Conservation (phyloP, 2,329 filamentous ascomycete genomes). For the Byssothecium circinans region DNA sequence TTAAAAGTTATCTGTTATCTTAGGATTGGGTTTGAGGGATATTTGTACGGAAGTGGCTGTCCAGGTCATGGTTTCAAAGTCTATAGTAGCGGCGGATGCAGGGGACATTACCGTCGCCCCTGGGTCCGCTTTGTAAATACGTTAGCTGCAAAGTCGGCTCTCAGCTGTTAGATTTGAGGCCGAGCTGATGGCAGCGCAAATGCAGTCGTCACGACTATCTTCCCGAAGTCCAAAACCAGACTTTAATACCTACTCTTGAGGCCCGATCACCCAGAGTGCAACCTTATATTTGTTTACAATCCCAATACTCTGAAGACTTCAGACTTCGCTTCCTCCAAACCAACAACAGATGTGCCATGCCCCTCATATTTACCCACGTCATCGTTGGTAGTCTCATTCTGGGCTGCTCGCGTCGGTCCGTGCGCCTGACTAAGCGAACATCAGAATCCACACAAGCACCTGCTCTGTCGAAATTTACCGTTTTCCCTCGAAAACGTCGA, state of each 20-base stretch:
- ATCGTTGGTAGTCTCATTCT: neutral
- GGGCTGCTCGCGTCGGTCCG: slow-evolving; percentile 11
- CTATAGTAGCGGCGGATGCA: slow-evolving; percentile 6
- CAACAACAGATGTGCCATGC: too few relatives aligned
- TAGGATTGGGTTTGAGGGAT: neutral
- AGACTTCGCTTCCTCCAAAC: too few relatives aligned
- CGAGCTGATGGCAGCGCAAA: too few relatives aligned
- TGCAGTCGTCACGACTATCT: too few relatives aligned
- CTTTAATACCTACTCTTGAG: too few relatives aligned
- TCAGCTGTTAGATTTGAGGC: neutral
- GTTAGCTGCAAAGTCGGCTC: neutral
- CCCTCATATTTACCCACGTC: too few relatives aligned
- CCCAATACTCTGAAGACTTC: too few relatives aligned
- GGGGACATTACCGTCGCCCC: slow-evolving; percentile 2
- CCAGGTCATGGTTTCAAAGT: slow-evolving; percentile 1
- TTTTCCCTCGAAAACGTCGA: slow-evolving; percentile 18
- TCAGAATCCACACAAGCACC: slow-evolving; percentile 25
- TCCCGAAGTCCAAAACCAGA: too few relatives aligned
- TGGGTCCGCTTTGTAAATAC: slow-evolving; percentile 13
- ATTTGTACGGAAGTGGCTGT: slow-evolving; percentile 2
- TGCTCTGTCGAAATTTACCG: slow-evolving; percentile 16
- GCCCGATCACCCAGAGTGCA: too few relatives aligned
- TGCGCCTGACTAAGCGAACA: slow-evolving; percentile 32
- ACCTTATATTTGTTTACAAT: too few relatives aligned
- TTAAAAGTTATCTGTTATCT: slow-evolving; percentile 30